Evolutionary conservation across 2,329 filamentous ascomycete genomes (phyloP), one percentile per base, ranked within the genome.

Genomic region (Trematosphaeria pertusa): DNA sequence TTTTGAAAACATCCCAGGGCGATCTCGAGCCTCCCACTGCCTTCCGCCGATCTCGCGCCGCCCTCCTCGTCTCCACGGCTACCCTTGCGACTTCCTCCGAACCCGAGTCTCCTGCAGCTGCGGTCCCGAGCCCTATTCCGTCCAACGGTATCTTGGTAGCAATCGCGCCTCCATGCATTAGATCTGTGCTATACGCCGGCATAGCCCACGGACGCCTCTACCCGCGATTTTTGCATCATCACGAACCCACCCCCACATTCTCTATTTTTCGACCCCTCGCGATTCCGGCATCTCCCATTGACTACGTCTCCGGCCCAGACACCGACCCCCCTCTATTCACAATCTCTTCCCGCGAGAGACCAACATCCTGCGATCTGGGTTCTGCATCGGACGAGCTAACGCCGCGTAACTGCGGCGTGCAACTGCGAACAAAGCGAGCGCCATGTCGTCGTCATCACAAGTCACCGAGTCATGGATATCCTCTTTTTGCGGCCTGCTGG

Each of bases 381-480:
- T n/a, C n/a, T n/a, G n/a, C n/a, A n/a, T n/a, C n/a, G n/a, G n/a
- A n/a, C n/a, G 10, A 37, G 22, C 36, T 14, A 21, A 14, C 20
- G 12, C 42, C 36, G 22, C 43, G 33, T 26, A 33, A 38, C 21
- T 8, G 15, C 37, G 43, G 40, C 37, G 43, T 19, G 22, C 26
- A 37, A 21, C 40, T 41, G 17, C 18, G 6, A 33, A 33, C 32
- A 38, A 22, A 32, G 19, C 35, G 15, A 19, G 17, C 43, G 56
- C 62, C 64, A 83, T 83, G 81, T 82, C 80, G 48, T 80, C 80
- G 46, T 81, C 78, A 20, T 81, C 79, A 31, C 78, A 81, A 57
- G 79, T 81, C 33, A 80, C 81, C 59, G 94, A 99, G 79, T 96
- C 92, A 45, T 99, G 94, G 94, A 97, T 99, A 78, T 88, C 91